phyloP scores from a whole-genome alignment of 108 stramenopile species.

The Cyclostephanos tholiformis region DNA sequence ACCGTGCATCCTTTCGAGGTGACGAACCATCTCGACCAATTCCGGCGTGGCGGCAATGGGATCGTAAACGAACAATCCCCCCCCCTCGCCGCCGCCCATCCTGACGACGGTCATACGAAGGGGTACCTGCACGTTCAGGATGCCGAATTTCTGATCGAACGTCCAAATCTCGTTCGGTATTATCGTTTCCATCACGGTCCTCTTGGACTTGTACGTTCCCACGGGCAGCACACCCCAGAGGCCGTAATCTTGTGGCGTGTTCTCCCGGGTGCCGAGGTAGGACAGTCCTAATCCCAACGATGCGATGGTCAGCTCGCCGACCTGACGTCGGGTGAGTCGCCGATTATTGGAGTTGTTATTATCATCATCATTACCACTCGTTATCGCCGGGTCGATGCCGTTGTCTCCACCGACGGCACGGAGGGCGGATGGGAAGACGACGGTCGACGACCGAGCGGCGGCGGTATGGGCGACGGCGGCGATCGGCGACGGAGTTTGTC shows the following conservation, averaged over 20 bases:
- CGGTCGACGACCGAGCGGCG: too few relatives aligned
- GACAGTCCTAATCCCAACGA: constrained; percentile 66
- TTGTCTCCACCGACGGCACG: not conserved
- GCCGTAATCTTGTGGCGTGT: constrained; percentile 78
- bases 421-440: too few relatives aligned
- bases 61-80: constrained; percentile 89
- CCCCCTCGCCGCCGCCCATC: constrained; percentile 35
- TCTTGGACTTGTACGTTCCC: constrained; percentile 89
- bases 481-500: too few relatives aligned
- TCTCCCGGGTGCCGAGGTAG: constrained; percentile 66
- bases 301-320: constrained; percentile 62
- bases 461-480: too few relatives aligned
- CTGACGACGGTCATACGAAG: constrained; percentile 87
- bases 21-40: constrained; percentile 56
- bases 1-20: constrained; percentile 71
- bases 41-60: constrained; percentile 92
- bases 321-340: constrained; percentile 59
- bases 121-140: constrained; percentile 93
- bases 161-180: constrained; percentile 88
- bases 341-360: not conserved
- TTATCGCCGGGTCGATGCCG: not conserved
- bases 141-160: constrained; percentile 94
- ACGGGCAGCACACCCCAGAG: constrained; percentile 91
- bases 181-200: constrained; percentile 79
- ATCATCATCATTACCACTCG: too few relatives aligned